Percentiles rank a stretch among this genome's conserved stretches.
Conservation (phyloP, 108 stramenopile genomes). For the Nitzschia inconspicua region DNA sequence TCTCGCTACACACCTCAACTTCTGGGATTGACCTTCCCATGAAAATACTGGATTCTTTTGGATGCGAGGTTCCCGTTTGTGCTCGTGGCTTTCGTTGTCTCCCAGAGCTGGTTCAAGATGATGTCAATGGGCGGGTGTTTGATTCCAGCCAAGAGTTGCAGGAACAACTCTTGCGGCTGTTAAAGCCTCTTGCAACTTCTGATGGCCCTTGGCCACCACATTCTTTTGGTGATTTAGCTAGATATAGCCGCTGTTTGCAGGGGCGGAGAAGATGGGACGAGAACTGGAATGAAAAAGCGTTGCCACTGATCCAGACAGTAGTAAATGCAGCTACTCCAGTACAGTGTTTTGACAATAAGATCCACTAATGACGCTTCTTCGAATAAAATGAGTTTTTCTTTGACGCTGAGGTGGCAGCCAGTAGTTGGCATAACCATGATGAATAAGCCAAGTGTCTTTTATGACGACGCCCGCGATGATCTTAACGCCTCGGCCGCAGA, state of each 20-base stretch:
- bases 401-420: no score
- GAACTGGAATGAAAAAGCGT: slow-evolving; percentile 79
- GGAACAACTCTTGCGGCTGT: slow-evolving; percentile 55
- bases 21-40: slow-evolving; percentile 97
- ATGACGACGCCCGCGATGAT: no score
- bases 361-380: no score
- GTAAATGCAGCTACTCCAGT: no score
- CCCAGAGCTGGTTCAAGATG: slow-evolving; percentile 88
- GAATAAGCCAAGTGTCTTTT: no score
- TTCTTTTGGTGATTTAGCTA: slow-evolving; percentile 45
- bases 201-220: slow-evolving; percentile 22
- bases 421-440: no score
- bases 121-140: slow-evolving; percentile 82
- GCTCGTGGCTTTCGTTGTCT: slow-evolving; percentile 87
- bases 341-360: no score
- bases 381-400: no score
- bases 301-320: slow-evolving; percentile 22
- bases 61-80: slow-evolving; percentile 93
- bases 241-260: slow-evolving; percentile 48
- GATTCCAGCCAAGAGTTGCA: slow-evolving; percentile 50
- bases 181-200: slow-evolving; percentile 25
- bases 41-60: slow-evolving; percentile 99
- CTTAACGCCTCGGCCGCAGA: no score
- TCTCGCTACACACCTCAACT: slow-evolving; percentile 96
- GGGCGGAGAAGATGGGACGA: slow-evolving; percentile 68